Evolutionary conservation across 1,284 basidiomycete species (phyloP), one percentile per base, ranked within the genome.

Genomic region (Heterobasidion occidentale): DNA sequence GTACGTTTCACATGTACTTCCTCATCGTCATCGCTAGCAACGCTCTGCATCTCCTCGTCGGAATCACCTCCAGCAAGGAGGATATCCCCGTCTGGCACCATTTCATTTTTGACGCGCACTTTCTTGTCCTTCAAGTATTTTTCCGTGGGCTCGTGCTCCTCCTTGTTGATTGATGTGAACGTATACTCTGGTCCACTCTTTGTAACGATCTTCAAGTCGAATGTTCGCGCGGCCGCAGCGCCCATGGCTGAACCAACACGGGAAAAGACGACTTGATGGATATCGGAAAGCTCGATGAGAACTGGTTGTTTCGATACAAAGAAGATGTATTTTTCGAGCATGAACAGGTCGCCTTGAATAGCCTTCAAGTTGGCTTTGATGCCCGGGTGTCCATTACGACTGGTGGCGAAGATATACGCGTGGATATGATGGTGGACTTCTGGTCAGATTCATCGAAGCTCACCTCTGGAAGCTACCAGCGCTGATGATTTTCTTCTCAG

Each of bases 281-380:
- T 90, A 66, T 98, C 94, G 56, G 85, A 83, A 62, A 97, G 88
- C 62, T 97, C 92, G 64, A 98, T 83, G 65, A 98, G 87, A 44
- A 89, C 87, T 1, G 97, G 95, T 66, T 94, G 90, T 72, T 98
- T 99, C 58, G 95, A 94, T 56, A 99, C 94, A 76, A 98, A 99
- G 73, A 99, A 92, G 52, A 99, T 80, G 69, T 91, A 93, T 81
- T 98, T 98, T 70, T 99, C 97, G 60, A 99, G 86, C 76, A 98
- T 86, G 80, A 98, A 99, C 33, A 99, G 84, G 70, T 98, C 93
- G 60, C 97, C 97, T 71, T 98, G 95, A 14, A 92, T 84, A 47
- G 97, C 97, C 74, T 99, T 99, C 66, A 99, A 81, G 72, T 98
- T 98, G 64, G 94, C 95, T 75, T 98, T 98, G 75, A 99, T 83